These are phyloP conservation scores for Fusarium dimerum DNA, from an alignment of 2,329 filamentous ascomycete genomes.

Conservation along the genomic window DNA sequence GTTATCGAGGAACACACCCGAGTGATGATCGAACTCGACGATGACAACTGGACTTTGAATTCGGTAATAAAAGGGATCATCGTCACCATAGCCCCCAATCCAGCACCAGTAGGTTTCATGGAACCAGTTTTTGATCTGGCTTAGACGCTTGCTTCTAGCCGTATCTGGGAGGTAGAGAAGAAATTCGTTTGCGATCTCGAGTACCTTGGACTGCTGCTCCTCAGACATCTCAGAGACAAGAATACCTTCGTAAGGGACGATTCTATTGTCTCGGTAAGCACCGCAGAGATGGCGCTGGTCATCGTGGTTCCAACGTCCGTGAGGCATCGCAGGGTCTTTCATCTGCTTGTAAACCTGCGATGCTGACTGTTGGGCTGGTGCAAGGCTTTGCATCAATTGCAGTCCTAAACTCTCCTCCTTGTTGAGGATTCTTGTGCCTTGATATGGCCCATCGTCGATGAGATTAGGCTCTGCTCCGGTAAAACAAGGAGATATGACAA, in stretches of 20 bases:
- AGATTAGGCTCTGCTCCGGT: slow-evolving; percentile 79
- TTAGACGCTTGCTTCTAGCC: slow-evolving; percentile 43
- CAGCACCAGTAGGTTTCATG: slow-evolving; percentile 78
- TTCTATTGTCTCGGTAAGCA: slow-evolving; percentile 75
- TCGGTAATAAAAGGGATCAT: slow-evolving; percentile 76
- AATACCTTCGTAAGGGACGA: slow-evolving; percentile 74
- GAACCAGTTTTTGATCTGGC: slow-evolving; percentile 56
- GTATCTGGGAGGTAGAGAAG: slow-evolving; percentile 63
- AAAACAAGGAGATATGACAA: slow-evolving; percentile 73
- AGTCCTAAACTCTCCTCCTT: slow-evolving; percentile 65
- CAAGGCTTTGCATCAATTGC: slow-evolving; percentile 67
- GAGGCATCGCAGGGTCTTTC: slow-evolving; percentile 65
- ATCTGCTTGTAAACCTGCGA: slow-evolving; percentile 62
- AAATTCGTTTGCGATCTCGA: slow-evolving; percentile 63
- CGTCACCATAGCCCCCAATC: slow-evolving; percentile 69
- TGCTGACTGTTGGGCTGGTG: slow-evolving; percentile 42
- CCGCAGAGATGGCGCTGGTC: slow-evolving; percentile 79
- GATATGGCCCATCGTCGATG: slow-evolving; percentile 64
- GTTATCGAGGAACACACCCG: slow-evolving; percentile 75
- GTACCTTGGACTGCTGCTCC: slow-evolving; percentile 55
- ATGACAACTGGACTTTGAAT: slow-evolving; percentile 76
- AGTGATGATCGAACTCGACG: slow-evolving; percentile 79
- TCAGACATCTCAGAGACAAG: slow-evolving; percentile 49
- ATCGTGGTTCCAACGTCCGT: slow-evolving; percentile 75
- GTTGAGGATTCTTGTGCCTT: slow-evolving; percentile 66